Conservation (phyloP, 2,329 filamentous ascomycete species). For the Clonostachys solani region DNA sequence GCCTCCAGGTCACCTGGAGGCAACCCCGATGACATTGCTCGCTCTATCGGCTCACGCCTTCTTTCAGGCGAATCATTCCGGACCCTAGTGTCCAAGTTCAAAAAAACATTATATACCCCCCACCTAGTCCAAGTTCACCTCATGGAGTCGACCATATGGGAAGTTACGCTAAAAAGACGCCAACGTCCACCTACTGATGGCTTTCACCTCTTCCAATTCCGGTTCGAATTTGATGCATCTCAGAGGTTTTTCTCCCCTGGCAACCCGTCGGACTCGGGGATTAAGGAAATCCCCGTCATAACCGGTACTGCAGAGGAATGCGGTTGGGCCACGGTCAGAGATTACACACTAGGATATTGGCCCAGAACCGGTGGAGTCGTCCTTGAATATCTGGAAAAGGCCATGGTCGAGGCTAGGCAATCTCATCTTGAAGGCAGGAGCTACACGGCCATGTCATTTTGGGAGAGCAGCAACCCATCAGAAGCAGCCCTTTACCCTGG, state of each 20-base stretch:
- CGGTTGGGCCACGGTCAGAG: slow-evolving; percentile 22
- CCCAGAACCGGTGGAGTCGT: slow-evolving; percentile 21
- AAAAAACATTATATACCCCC: slow-evolving; percentile 21
- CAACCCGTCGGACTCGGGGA: slow-evolving; percentile 14
- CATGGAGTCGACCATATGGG: slow-evolving; percentile 30
- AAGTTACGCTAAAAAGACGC: slow-evolving; percentile 21
- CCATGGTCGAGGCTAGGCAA: slow-evolving; percentile 17
- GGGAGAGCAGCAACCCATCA: slow-evolving; percentile 22
- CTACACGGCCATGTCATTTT: slow-evolving; percentile 26
- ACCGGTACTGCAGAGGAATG: slow-evolving; percentile 27
- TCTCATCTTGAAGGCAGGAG: slow-evolving; percentile 13
- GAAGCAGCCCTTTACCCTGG: slow-evolving; percentile 16
- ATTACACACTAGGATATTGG: slow-evolving; percentile 23
- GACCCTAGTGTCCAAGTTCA: slow-evolving; percentile 19
- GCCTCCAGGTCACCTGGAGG: slow-evolving; percentile 20
- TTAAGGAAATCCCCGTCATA: slow-evolving; percentile 21
- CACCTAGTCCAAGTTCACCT: slow-evolving; percentile 29
- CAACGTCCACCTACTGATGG: slow-evolving; percentile 24
- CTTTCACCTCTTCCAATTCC: slow-evolving; percentile 26
- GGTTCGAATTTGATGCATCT: slow-evolving; percentile 23
- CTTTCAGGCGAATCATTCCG: slow-evolving; percentile 16
- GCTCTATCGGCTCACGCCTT: slow-evolving; percentile 1
- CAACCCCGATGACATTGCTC: slow-evolving; percentile 5
- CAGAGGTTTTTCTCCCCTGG: slow-evolving; percentile 8
- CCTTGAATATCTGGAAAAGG: slow-evolving; percentile 22